Evolutionary conservation across 495 filamentous ascomycete genomes (phyloP).

Genomic region (Aspergillus bridgeri): DNA sequence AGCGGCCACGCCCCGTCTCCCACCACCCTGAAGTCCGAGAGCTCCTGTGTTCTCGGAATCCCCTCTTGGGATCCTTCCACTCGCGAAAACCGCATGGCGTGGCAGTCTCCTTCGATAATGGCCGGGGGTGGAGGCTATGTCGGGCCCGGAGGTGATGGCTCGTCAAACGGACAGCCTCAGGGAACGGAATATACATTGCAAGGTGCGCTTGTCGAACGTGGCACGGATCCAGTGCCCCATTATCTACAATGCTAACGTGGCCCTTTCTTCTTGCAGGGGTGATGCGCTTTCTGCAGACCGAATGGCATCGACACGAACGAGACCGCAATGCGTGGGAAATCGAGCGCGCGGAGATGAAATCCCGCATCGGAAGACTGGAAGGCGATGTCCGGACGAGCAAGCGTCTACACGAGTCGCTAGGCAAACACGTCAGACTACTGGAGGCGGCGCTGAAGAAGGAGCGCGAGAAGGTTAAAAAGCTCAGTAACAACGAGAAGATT

Average conservation of each 20-base stretch:
- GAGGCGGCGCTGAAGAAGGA: slow-evolving; percentile 86
- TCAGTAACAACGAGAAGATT: slow-evolving; percentile 44
- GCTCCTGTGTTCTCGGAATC: not conserved
- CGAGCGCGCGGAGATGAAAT: slow-evolving; percentile 98
- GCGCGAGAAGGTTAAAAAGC: slow-evolving; percentile 48
- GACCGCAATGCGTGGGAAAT: slow-evolving; percentile 99
- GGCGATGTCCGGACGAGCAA: slow-evolving; percentile 82
- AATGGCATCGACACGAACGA: slow-evolving; percentile 98
- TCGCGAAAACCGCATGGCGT: slow-evolving; percentile 47
- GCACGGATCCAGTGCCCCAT: not conserved
- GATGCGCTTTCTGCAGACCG: slow-evolving; percentile 98
- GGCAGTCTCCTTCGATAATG: slow-evolving; percentile 64
- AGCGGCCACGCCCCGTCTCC: not conserved
- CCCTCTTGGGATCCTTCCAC: not conserved
- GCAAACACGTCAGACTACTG: slow-evolving; percentile 85
- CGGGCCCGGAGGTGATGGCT: slow-evolving; percentile 50
- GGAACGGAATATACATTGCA: slow-evolving; percentile 98
- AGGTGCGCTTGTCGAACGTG: slow-evolving; percentile 51
- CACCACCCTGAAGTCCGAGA: slow-evolving; percentile 4
- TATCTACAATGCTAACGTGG: slow-evolving; percentile 6
- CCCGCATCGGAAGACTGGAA: slow-evolving; percentile 91
- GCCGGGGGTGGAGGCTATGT: slow-evolving; percentile 59
- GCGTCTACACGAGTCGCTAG: slow-evolving; percentile 78
- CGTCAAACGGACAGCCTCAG: slow-evolving; percentile 58
- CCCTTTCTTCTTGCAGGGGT: slow-evolving; percentile 60